These are phyloP conservation scores for Yamagishiella unicocca DNA, from an alignment of 139 green algal genomes.

Conservation along the genomic window DNA sequence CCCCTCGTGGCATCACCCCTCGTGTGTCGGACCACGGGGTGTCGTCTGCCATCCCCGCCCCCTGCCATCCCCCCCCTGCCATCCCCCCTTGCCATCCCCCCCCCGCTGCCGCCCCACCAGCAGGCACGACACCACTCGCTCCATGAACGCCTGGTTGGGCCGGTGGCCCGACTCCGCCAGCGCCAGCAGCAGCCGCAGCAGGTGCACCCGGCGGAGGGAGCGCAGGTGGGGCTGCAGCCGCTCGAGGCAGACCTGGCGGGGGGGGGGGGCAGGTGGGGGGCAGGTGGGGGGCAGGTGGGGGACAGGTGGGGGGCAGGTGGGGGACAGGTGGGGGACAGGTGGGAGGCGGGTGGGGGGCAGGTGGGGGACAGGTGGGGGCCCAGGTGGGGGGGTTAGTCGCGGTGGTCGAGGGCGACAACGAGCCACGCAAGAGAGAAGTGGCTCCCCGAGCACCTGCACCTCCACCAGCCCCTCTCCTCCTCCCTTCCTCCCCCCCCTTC, in stretches of 20 bases:
- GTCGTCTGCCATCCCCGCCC: background rate
- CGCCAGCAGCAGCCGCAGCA: slow-evolving; percentile 41
- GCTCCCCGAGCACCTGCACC: background rate
- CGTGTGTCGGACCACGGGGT: too few species aligned
- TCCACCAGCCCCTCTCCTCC: background rate
- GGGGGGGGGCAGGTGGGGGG: background rate
- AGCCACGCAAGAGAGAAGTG: background rate
- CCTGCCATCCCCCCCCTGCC: background rate
- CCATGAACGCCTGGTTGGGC: slow-evolving; percentile 6
- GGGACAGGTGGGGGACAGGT: background rate
- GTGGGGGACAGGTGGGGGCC: background rate
- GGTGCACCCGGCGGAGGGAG: slow-evolving; percentile 11
- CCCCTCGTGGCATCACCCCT: too few species aligned
- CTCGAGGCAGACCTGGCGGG: background rate
- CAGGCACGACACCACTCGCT: background rate
- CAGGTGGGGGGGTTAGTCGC: background rate
- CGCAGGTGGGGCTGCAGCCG: slow-evolving; percentile 25
- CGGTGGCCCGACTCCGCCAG: background rate
- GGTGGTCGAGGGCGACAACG: background rate
- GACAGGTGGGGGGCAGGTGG: background rate
- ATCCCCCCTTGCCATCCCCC: background rate
- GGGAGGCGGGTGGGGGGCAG: background rate
- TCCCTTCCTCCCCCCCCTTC: background rate
- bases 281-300: background rate
- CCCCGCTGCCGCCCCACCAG: background rate